These are phyloP conservation scores for Phytophthora hybrid DNA, from an alignment of 352 stramenopile genomes.

Conservation along the genomic window DNA sequence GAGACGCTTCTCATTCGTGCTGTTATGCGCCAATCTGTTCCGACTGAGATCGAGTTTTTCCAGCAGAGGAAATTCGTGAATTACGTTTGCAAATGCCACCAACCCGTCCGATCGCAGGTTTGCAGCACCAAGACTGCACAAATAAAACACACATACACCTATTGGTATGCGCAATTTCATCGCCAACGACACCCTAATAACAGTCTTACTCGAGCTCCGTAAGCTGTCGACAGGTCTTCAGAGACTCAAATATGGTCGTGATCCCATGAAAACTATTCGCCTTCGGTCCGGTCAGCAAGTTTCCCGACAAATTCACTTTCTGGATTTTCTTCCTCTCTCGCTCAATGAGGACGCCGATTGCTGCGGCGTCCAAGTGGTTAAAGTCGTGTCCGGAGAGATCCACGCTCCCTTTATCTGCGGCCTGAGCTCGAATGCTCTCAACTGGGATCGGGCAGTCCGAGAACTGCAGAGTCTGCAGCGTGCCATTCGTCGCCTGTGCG, in stretches of 20 bases:
- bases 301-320: constrained; percentile 60
- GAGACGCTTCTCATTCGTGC: constrained; percentile 59
- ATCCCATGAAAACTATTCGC: constrained; percentile 73
- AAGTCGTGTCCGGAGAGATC: constrained; percentile 40
- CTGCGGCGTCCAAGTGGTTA: constrained; percentile 71
- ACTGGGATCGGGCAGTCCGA: constrained; percentile 51
- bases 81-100: constrained; percentile 51
- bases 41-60: constrained; percentile 59
- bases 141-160: neutral
- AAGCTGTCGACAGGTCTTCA: constrained; percentile 61
- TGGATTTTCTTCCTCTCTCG: constrained; percentile 60
- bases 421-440: constrained; percentile 39
- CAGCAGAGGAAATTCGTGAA: constrained; percentile 48
- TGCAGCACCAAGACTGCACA: constrained; percentile 42
- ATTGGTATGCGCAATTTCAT: neutral
- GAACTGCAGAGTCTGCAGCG: constrained; percentile 61
- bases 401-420: constrained; percentile 36
- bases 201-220: constrained; percentile 56
- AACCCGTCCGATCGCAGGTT: constrained; percentile 66
- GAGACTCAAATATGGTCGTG: constrained; percentile 46
- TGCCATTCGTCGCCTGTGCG: constrained; percentile 46
- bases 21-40: constrained; percentile 64
- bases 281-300: constrained; percentile 54
- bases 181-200: neutral
- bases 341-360: constrained; percentile 59